A percentile compares a stretch with the other conserved stretches of the same genome.
Evolutionary conservation across 306 rosid species (phyloP).

Genomic region (Citrullus mucosospermus): DNA sequence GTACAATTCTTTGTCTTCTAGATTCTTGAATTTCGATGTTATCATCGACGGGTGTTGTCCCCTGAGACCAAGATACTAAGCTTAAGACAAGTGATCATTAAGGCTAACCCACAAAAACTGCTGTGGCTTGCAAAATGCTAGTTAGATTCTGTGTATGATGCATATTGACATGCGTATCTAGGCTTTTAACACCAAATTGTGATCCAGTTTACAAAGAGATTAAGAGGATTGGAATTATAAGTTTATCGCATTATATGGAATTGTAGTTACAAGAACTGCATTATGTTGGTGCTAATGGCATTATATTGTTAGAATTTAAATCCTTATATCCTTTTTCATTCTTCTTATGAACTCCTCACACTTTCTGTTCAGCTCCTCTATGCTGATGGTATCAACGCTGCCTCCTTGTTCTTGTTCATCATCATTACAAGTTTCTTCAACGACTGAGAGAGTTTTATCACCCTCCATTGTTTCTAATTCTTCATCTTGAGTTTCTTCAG

Average conservation of each 20-base stretch:
- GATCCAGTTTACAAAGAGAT: neutral
- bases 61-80: neutral
- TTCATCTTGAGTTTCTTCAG: neutral
- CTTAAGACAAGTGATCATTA: neutral
- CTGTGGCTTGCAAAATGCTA: neutral
- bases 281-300: neutral
- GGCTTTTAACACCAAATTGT: neutral
- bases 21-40: too few species aligned
- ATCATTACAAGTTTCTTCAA: neutral
- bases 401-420: neutral
- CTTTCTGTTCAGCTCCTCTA: conserved; percentile 5
- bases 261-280: neutral
- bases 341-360: conserved; percentile 6
- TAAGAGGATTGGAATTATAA: neutral
- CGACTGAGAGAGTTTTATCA: neutral
- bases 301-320: neutral
- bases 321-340: neutral
- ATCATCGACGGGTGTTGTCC: too few species aligned
- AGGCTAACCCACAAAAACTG: neutral
- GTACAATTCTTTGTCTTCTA: too few species aligned
- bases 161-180: neutral
- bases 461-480: neutral
- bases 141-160: neutral
- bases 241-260: neutral
- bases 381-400: neutral